Evolutionary conservation across 257 asterid genomes (phyloP).

Genomic region (Capsicum pubescens): DNA sequence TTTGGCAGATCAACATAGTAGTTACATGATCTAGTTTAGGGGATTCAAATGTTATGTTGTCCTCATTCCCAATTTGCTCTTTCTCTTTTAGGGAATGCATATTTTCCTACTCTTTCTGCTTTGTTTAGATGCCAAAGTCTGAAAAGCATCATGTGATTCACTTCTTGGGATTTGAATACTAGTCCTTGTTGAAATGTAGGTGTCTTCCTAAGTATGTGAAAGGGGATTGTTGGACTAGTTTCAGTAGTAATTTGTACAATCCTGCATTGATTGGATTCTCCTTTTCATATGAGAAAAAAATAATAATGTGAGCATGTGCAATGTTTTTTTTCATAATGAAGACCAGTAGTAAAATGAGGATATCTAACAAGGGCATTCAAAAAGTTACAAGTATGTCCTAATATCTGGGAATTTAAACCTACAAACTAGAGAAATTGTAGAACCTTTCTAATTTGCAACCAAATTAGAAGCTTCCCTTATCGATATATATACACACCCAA

Average conservation of each 20-base stretch:
- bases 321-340: background rate
- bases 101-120: background rate
- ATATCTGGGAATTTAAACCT: background rate
- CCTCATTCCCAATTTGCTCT: background rate
- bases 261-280: background rate
- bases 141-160: background rate
- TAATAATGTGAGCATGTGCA: background rate
- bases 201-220: background rate
- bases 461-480: background rate
- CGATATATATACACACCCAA: no score
- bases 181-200: background rate
- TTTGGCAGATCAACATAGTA: slow-evolving; percentile 1
- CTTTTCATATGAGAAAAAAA: no score
- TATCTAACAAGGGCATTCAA: background rate
- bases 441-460: background rate
- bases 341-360: background rate
- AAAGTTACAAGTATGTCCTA: background rate
- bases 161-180: background rate
- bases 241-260: background rate
- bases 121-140: background rate
- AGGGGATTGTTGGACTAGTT: background rate
- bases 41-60: background rate
- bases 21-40: background rate
- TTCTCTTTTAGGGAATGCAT: background rate
- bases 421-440: no score